phyloP scores from a whole-genome alignment of 163 green algal genomes.

The Botryococcus braunii region DNA sequence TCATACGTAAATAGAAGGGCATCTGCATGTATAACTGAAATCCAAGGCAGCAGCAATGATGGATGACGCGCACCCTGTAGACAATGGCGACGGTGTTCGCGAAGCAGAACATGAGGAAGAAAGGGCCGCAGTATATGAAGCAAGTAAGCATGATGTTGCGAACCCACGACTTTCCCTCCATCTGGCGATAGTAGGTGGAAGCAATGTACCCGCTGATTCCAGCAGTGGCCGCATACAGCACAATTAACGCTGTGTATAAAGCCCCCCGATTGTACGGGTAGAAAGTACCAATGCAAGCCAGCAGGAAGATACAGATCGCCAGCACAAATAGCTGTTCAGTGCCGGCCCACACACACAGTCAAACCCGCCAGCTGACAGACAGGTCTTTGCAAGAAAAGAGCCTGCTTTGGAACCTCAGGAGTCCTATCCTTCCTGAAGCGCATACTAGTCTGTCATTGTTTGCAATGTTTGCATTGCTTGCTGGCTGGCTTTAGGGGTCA shows the following conservation, averaged over 20 bases:
- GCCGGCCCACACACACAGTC: too few relatives aligned
- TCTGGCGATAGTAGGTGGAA: slow-evolving; percentile 60
- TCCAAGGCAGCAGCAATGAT: too few relatives aligned
- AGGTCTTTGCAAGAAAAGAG: too few relatives aligned
- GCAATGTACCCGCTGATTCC: slow-evolving; percentile 82
- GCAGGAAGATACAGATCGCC: slow-evolving; percentile 71
- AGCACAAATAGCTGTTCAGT: slow-evolving; percentile 59
- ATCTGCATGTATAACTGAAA: too few relatives aligned
- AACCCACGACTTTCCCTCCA: slow-evolving; percentile 60
- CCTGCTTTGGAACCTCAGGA: too few relatives aligned
- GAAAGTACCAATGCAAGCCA: slow-evolving; percentile 84
- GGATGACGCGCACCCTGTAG: slow-evolving; percentile 29
- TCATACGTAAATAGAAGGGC: too few relatives aligned
- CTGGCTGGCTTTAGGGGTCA: too few relatives aligned
- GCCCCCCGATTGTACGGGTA: slow-evolving; percentile 93
- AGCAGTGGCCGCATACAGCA: slow-evolving; percentile 87
- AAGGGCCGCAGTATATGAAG: slow-evolving; percentile 82
- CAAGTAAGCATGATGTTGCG: slow-evolving; percentile 83
- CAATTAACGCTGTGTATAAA: slow-evolving; percentile 63
- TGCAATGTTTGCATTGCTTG: too few relatives aligned
- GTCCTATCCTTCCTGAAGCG: too few relatives aligned
- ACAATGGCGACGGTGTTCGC: slow-evolving; percentile 85
- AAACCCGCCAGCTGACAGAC: too few relatives aligned
- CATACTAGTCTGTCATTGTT: too few relatives aligned
- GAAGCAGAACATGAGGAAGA: slow-evolving; percentile 78